phyloP scores from a whole-genome alignment of 345 rosid species.

The Abelmoschus esculentus region DNA sequence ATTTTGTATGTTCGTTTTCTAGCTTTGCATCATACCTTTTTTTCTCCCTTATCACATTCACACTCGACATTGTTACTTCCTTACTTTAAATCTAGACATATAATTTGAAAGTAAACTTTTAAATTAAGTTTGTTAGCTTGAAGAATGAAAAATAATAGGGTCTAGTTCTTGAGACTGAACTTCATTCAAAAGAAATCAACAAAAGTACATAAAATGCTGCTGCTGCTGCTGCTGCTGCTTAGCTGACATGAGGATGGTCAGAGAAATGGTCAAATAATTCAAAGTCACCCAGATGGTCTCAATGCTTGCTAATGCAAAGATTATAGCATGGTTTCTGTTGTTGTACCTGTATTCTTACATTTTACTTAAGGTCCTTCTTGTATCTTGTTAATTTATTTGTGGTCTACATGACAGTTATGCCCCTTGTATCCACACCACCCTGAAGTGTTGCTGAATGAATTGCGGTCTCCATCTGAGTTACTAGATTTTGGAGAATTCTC shows the following conservation, averaged over 20 bases:
- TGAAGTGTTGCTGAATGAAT: conserved; percentile 83
- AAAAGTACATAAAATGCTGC: neutral
- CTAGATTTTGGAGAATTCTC: conserved; percentile 98
- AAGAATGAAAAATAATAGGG: neutral
- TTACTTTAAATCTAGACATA: neutral
- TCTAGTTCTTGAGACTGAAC: neutral
- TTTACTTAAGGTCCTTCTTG: neutral
- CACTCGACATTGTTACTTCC: neutral
- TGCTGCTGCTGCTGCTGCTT: neutral
- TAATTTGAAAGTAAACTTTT: neutral
- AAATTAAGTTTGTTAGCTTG: neutral
- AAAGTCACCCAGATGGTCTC: neutral
- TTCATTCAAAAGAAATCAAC: neutral
- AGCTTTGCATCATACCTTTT: neutral
- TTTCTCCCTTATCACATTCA: neutral
- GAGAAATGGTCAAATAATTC: conserved; percentile 1
- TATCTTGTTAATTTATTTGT: conserved; percentile 8
- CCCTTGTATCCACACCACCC: conserved; percentile 98
- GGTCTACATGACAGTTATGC: conserved; percentile 57
- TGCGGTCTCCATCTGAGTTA: conserved; percentile 92
- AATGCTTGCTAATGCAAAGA: neutral
- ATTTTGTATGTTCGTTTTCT: neutral
- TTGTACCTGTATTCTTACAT: neutral
- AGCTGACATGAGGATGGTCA: neutral
- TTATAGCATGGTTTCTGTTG: neutral